A percentile compares a stretch with the other conserved stretches of the same genome.
These are phyloP conservation scores for Graphium sp. DNA, from an alignment of 2,329 filamentous ascomycete genomes.

Conservation along the genomic window DNA sequence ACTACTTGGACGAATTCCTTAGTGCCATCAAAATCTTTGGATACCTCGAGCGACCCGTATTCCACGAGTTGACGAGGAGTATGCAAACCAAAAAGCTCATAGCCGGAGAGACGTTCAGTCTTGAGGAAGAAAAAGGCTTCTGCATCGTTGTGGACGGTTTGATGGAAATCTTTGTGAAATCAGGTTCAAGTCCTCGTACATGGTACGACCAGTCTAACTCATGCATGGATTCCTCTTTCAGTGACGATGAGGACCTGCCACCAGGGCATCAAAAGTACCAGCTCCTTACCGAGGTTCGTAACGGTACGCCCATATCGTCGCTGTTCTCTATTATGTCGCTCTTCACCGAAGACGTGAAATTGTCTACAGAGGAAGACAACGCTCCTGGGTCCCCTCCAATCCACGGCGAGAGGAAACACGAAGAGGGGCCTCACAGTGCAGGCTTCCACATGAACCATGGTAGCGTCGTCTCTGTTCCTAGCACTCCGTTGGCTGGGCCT, in stretches of 20 bases:
- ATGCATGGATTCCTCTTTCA: slow-evolving; percentile 33
- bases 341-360: slow-evolving; percentile 85
- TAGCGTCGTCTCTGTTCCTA: no score
- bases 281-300: slow-evolving; percentile 89
- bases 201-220: no score
- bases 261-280: slow-evolving; percentile 75
- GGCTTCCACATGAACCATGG: no score
- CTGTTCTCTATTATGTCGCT: slow-evolving; percentile 93
- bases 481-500: neutral
- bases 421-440: no score
- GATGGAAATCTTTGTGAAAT: slow-evolving; percentile 97
- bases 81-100: slow-evolving; percentile 98
- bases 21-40: slow-evolving; percentile 99
- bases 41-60: slow-evolving; percentile 88
- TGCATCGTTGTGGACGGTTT: slow-evolving; percentile 92
- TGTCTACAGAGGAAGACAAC: slow-evolving; percentile 54
- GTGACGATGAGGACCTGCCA: slow-evolving; percentile 46
- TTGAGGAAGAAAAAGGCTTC: slow-evolving; percentile 97
- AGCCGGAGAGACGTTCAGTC: slow-evolving; percentile 81
- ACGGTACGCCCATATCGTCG: slow-evolving; percentile 96
- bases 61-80: slow-evolving; percentile 89
- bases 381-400: slow-evolving; percentile 4
- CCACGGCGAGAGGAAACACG: neutral
- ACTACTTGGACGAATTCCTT: slow-evolving; percentile 92
- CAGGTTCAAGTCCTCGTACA: slow-evolving; percentile 48